phyloP scores from a whole-genome alignment of 1,284 basidiomycete species.

The Tranzscheliella williamsii region DNA sequence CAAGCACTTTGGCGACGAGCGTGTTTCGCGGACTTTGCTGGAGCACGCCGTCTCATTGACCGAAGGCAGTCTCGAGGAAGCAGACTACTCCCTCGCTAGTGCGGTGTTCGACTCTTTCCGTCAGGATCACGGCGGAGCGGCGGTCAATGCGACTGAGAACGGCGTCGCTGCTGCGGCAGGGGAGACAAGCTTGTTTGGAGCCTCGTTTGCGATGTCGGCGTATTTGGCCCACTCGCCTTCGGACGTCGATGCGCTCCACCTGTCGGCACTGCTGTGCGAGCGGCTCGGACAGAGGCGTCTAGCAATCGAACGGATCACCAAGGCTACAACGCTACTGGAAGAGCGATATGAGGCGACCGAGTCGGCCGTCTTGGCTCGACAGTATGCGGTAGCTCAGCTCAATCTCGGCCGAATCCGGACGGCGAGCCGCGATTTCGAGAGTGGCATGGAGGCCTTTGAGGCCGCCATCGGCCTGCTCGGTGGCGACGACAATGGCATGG shows the following conservation, averaged over 20 bases:
- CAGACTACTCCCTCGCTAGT: constrained; percentile 78
- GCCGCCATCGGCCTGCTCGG: constrained; percentile 74
- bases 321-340: constrained; percentile 77
- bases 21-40: constrained; percentile 73
- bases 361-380: constrained; percentile 73
- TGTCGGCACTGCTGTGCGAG: constrained; percentile 84
- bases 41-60: constrained; percentile 80
- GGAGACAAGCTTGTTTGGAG: constrained; percentile 49
- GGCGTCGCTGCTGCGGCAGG: constrained; percentile 20
- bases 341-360: constrained; percentile 85
- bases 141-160: neutral
- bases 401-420: constrained; percentile 81
- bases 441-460: constrained; percentile 73
- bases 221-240: constrained; percentile 73
- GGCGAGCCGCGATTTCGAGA: constrained; percentile 67
- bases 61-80: constrained; percentile 72
- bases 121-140: too few relatives aligned
- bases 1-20: constrained; percentile 68
- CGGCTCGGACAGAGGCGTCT: constrained; percentile 73
- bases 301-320: constrained; percentile 69
- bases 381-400: constrained; percentile 78
- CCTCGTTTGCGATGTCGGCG: constrained; percentile 77
- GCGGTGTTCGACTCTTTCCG: constrained; percentile 68
- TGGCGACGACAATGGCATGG: constrained; percentile 53
- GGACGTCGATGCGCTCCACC: constrained; percentile 78